phyloP scores from a whole-genome alignment of 768 basidiomycete species.

The Lactarius quietus region DNA sequence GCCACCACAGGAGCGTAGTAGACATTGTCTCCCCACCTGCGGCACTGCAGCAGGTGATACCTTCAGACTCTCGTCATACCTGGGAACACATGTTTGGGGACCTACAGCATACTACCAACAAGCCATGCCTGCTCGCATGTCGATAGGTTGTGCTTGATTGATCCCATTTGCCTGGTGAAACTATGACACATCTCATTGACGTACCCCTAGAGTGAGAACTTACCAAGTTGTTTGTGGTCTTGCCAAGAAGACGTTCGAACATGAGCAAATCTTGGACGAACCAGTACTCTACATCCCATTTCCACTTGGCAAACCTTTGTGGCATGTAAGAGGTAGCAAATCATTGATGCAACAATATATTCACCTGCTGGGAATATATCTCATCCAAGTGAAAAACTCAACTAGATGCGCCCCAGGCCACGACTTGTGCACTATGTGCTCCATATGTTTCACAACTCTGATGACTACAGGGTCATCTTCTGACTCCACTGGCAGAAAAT shows the following conservation, averaged over 20 bases:
- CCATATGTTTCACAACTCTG: background rate
- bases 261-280: slow-evolving; percentile 11
- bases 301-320: background rate
- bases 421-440: background rate
- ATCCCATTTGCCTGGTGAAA: background rate
- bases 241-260: background rate
- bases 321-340: background rate
- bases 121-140: slow-evolving; percentile 22
- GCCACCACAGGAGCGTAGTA: no score
- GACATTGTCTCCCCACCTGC: no score
- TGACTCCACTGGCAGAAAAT: background rate
- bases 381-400: background rate
- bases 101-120: slow-evolving; percentile 21
- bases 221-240: background rate
- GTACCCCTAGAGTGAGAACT: background rate
- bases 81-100: background rate
- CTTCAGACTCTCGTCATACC: no score
- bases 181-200: background rate
- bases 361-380: slow-evolving; percentile 1
- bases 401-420: background rate
- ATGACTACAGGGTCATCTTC: background rate
- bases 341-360: background rate
- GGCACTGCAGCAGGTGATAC: background rate
- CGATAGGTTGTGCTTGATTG: slow-evolving; percentile 10
- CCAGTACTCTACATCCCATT: background rate